Base-by-base conservation (phyloP, 2,329 filamentous ascomycete species). In the Curvularia eragrostidis region DNA sequence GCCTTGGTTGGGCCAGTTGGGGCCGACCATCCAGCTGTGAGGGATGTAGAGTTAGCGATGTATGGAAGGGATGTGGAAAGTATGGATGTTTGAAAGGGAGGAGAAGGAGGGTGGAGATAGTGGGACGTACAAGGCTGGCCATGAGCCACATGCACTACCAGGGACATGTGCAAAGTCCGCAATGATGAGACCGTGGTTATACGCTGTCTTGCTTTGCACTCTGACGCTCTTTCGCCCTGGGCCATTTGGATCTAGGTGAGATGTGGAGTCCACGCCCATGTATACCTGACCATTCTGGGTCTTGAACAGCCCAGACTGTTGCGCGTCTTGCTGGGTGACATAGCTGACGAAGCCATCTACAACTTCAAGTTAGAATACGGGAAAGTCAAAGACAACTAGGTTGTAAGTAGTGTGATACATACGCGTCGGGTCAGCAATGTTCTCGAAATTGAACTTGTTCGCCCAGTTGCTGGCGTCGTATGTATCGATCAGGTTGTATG, bases 101-200 rank as follows among this genome's bases (percentile, higher is more conserved):
- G 10, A 43, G n/a, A 12, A 21, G 5, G 19, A 43, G 19, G 2
- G 10, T 23, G 2, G 15, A 15, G n/a, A 6, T n/a, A 21, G 13
- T 10, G 26, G 8, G 21, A 59, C 62, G 36, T 68, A 76, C 69
- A 75, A 78, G 28, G 76, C 74, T 10, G 77, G 77, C 76, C 77
- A 79, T 4, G 68, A 65, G 6, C 77, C 77, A 49, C 77, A 79
- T 42, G 62, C 68, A 28, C 62, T 74, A 10, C 73, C 74, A 2
- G 77, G 76, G 10, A 78, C 72, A 46, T 78, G 77, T 1, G 73
- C 74, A 52, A 79, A 73, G 61, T 78, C 76, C 21, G 73, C 74
- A 18, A 79, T 78, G 60, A 78, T 63, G 18, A 79, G 69, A 4
- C 65, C 76, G 30, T 70, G 70, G 28, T 68, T 77, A 64, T 77